Evolutionary conservation across 164 flowering plant genomes (phyloP).

Genomic region (Paratinospora sagittata): DNA sequence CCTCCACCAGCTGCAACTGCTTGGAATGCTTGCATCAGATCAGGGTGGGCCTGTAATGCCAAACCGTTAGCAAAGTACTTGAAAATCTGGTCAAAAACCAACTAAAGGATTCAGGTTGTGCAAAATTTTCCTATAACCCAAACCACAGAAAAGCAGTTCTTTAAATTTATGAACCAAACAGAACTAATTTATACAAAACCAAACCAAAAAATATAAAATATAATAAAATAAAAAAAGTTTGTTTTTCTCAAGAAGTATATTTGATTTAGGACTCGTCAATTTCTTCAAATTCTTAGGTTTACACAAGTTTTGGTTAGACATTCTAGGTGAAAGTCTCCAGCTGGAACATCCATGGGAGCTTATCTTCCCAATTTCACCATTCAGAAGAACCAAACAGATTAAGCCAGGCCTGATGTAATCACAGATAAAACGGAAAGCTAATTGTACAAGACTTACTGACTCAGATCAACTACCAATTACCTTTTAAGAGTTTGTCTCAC

Average conservation of each 20-base stretch:
- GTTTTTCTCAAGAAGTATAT: too few species aligned
- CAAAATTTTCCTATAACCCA: too few species aligned
- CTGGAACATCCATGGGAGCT: background rate
- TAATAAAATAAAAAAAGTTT: too few species aligned
- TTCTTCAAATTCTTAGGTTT: too few species aligned
- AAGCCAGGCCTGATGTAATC: background rate
- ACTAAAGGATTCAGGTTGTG: too few species aligned
- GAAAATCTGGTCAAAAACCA: too few species aligned
- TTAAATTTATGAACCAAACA: too few species aligned
- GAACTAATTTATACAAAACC: too few species aligned
- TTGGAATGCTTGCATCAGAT: slow-evolving; percentile 78
- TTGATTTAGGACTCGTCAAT: too few species aligned
- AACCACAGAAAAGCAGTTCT: too few species aligned
- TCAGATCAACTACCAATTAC: background rate
- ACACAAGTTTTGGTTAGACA: too few species aligned
- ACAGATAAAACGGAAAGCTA: background rate
- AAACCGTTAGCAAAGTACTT: background rate
- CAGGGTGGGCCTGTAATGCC: slow-evolving; percentile 61
- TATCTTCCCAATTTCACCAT: background rate
- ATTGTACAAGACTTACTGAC: background rate
- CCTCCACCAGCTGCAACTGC: slow-evolving; percentile 70
- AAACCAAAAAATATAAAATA: too few species aligned
- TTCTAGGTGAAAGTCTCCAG: background rate
- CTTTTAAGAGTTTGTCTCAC: background rate
- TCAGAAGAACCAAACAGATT: background rate